Evolutionary conservation across 2,329 filamentous ascomycete species (phyloP).

Genomic region (Beauveria asiatica): DNA sequence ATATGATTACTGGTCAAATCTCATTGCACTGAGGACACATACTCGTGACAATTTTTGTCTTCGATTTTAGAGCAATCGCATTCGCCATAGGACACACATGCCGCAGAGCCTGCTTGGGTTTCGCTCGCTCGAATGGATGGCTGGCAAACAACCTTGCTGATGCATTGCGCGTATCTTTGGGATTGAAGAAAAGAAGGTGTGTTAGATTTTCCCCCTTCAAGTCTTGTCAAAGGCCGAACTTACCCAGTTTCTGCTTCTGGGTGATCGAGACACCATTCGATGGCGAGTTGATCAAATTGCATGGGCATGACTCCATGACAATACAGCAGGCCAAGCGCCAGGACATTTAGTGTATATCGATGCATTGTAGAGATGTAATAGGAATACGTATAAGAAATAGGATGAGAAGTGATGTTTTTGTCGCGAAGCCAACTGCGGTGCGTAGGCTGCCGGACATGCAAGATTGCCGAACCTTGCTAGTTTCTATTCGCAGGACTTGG

Average conservation of each 20-base stretch:
- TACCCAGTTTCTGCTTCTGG: conserved; percentile 1
- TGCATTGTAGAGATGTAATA: not conserved
- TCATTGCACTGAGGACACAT: not conserved
- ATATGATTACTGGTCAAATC: not conserved
- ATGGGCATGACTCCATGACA: not conserved
- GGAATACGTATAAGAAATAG: not conserved
- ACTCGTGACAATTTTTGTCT: conserved; percentile 22
- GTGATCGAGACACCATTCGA: conserved; percentile 7
- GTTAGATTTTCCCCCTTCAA: not conserved
- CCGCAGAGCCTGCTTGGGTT: not conserved
- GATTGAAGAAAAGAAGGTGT: not conserved
- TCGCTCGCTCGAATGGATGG: not conserved
- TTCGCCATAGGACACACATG: conserved; percentile 16
- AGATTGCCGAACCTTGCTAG: not conserved
- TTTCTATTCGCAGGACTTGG: not conserved
- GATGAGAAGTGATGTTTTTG: not conserved
- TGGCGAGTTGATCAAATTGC: not conserved
- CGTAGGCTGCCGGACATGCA: not conserved
- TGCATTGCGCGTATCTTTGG: conserved; percentile 1
- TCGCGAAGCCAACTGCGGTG: not conserved
- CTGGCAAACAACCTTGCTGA: not conserved
- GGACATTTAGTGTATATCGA: not conserved
- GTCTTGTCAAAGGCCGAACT: not conserved
- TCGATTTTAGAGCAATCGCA: conserved; percentile 22
- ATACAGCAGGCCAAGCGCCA: not conserved